Evolutionary conservation across 140 eudicot species (phyloP).

Genomic region (Anethum foeniculum): DNA sequence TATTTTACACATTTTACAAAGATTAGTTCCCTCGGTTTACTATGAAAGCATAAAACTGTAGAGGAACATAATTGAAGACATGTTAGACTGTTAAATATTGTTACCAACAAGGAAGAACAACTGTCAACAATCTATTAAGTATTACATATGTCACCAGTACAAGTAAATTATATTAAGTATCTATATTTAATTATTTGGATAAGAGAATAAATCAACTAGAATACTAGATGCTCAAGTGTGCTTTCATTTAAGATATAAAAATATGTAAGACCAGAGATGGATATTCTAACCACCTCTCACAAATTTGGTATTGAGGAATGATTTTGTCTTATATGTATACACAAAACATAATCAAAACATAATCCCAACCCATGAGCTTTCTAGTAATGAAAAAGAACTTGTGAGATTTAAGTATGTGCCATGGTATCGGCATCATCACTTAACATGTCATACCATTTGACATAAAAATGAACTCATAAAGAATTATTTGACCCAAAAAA

Average conservation of each 20-base stretch:
- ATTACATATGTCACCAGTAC: not conserved
- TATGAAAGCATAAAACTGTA: not conserved
- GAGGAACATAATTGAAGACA: not conserved
- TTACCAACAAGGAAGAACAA: not conserved
- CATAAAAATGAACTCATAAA: not conserved
- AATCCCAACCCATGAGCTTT: not conserved
- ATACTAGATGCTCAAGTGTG: not conserved
- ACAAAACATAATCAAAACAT: not conserved
- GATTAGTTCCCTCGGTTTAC: not conserved
- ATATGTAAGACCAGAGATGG: not conserved
- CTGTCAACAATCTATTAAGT: not conserved
- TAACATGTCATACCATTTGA: not conserved
- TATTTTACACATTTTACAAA: not conserved
- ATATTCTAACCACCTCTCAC: not conserved
- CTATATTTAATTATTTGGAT: no score
- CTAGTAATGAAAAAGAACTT: not conserved
- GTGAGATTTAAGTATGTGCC: not conserved
- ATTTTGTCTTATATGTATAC: not conserved
- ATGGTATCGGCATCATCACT: not conserved
- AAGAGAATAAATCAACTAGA: not conserved
- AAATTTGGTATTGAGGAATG: not conserved
- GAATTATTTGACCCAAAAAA: not conserved
- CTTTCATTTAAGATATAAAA: not conserved
- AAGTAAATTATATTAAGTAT: not conserved
- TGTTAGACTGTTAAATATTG: not conserved